Conservation (phyloP, 257 asterid genomes). For the Jasminum sambac region DNA sequence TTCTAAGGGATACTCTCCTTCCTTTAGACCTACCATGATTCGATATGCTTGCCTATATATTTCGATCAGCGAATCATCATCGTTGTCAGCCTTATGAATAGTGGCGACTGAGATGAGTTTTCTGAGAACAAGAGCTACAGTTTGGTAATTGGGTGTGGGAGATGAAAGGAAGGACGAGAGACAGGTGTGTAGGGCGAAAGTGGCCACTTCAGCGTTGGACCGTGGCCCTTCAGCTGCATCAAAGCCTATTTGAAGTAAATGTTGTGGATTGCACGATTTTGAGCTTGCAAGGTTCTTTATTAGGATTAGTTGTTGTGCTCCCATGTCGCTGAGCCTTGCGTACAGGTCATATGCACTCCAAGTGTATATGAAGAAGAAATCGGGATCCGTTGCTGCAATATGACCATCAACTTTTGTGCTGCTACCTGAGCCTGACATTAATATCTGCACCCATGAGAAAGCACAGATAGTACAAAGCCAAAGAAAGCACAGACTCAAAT, state of each 20-base stretch:
- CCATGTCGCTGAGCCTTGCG: constrained; percentile 65
- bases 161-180: constrained; percentile 68
- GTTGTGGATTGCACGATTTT: constrained; percentile 59
- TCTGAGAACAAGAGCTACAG: constrained; percentile 63
- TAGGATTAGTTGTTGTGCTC: constrained; percentile 63
- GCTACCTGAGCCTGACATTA: constrained; percentile 43
- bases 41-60: constrained; percentile 73
- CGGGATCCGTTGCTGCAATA: constrained; percentile 43
- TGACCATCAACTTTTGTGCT: constrained; percentile 37
- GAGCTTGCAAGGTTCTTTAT: constrained; percentile 61
- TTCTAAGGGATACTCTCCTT: constrained; percentile 80
- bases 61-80: constrained; percentile 55
- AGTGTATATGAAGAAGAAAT: constrained; percentile 68
- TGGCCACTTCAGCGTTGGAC: constrained; percentile 73
- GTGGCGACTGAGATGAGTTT: constrained; percentile 58
- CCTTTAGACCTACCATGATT: constrained; percentile 89
- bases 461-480: neutral
- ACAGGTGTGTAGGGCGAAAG: constrained; percentile 62
- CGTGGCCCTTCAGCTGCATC: constrained; percentile 81
- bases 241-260: constrained; percentile 76
- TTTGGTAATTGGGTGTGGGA: constrained; percentile 75
- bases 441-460: constrained; percentile 50
- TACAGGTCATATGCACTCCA: constrained; percentile 78
- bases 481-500: neutral
- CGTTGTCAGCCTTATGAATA: constrained; percentile 48